Evolutionary conservation across 345 rosid species (phyloP).

Genomic region (Anacardium occidentale): DNA sequence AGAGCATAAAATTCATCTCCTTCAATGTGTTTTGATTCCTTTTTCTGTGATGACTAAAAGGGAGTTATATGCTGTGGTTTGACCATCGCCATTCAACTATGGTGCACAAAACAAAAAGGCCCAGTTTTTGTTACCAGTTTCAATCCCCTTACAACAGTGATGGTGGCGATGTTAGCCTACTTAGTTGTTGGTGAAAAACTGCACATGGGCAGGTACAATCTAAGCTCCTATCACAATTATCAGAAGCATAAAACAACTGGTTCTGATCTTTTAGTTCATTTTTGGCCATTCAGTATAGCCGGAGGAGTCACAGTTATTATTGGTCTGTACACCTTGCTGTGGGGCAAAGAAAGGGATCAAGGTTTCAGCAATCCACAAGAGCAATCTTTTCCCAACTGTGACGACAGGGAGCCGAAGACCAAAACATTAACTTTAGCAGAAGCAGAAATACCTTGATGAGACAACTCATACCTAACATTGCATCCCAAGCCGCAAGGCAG

Average conservation of each 20-base stretch:
- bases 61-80: slow-evolving; percentile 13
- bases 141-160: slow-evolving; percentile 23
- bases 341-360: slow-evolving; percentile 35
- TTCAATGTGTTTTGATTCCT: background rate
- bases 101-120: slow-evolving; percentile 30
- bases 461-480: background rate
- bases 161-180: slow-evolving; percentile 26
- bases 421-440: slow-evolving; percentile 12
- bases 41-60: background rate
- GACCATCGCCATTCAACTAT: slow-evolving; percentile 20
- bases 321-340: slow-evolving; percentile 27
- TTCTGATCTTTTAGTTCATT: background rate
- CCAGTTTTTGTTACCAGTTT: slow-evolving; percentile 37
- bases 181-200: slow-evolving; percentile 33
- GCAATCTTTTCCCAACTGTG: slow-evolving; percentile 12
- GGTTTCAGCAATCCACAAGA: slow-evolving; percentile 10
- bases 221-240: background rate
- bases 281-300: slow-evolving; percentile 23
- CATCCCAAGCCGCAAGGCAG: too few species aligned
- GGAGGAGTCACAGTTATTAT: slow-evolving; percentile 29
- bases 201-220: slow-evolving; percentile 24
- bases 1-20: background rate
- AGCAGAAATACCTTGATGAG: slow-evolving; percentile 3
- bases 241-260: background rate
- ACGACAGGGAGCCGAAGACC: background rate